phyloP scores from a whole-genome alignment of 345 rosid species.

The Citrus cavaleriei region DNA sequence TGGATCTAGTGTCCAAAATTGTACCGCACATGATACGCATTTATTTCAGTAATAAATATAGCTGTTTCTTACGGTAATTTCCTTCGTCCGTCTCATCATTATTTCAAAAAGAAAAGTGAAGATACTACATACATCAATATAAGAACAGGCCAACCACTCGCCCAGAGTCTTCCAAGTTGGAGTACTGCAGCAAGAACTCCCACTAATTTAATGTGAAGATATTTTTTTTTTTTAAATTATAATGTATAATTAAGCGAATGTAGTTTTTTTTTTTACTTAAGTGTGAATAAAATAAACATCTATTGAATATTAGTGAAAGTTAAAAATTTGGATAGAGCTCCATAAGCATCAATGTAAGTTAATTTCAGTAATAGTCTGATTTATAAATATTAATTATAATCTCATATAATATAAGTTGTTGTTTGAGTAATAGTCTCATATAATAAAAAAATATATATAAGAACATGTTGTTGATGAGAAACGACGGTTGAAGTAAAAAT shows the following conservation, averaged over 20 bases:
- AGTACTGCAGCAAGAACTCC: no score
- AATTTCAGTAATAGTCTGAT: accelerated
- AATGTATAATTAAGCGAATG: accelerated
- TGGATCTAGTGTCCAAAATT: neutral
- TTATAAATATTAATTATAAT: no score
- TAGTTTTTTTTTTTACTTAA: no score
- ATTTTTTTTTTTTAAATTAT: no score
- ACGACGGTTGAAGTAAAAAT: no score
- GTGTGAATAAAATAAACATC: no score
- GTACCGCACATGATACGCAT: neutral
- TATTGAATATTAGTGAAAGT: no score
- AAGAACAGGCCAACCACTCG: neutral
- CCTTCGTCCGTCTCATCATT: neutral
- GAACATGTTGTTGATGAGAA: neutral
- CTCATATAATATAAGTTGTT: no score
- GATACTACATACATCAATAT: neutral
- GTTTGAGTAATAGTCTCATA: no score
- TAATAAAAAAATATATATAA: neutral
- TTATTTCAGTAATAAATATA: neutral
- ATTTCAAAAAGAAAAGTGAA: neutral
- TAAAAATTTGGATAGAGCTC: accelerated
- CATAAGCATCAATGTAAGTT: accelerated
- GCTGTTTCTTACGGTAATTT: neutral
- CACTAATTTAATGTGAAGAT: no score
- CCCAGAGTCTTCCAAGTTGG: no score